These are phyloP conservation scores for Nigrospora osmanthi DNA, from an alignment of 2,329 filamentous ascomycete genomes.

Conservation along the genomic window DNA sequence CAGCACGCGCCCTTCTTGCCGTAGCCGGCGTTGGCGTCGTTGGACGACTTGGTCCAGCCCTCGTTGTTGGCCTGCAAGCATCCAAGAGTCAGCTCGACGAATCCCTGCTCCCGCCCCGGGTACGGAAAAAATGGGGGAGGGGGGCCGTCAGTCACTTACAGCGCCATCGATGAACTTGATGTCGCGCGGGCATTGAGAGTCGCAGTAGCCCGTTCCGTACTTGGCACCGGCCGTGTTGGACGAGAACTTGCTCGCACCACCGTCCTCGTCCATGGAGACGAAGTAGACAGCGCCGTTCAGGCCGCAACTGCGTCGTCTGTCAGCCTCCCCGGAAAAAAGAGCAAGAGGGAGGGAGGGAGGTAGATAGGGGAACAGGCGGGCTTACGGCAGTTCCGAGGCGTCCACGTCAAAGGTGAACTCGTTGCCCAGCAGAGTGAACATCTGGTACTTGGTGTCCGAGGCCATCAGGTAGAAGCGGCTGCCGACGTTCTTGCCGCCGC, in stretches of 20 bases:
- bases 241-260: slow-evolving; percentile 34
- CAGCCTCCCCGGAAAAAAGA: not conserved
- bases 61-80: slow-evolving; percentile 31
- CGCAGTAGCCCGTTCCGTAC: slow-evolving; percentile 50
- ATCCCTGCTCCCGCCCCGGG: not conserved
- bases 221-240: slow-evolving; percentile 40
- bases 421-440: slow-evolving; percentile 48
- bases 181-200: slow-evolving; percentile 36
- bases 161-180: slow-evolving; percentile 44
- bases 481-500: slow-evolving; percentile 26
- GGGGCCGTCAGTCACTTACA: slow-evolving; percentile 6
- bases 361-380: too few relatives aligned
- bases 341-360: not conserved
- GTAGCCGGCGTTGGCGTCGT: slow-evolving; percentile 40
- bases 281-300: slow-evolving; percentile 57
- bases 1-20: slow-evolving; percentile 45
- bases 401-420: slow-evolving; percentile 60
- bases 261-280: slow-evolving; percentile 45
- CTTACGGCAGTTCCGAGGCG: slow-evolving; percentile 40
- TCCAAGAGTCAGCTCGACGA: not conserved
- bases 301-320: slow-evolving; percentile 33
- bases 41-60: slow-evolving; percentile 35
- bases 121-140: not conserved
- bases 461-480: slow-evolving; percentile 50
- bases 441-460: slow-evolving; percentile 45